Evolutionary conservation across 495 filamentous ascomycete species (phyloP).

Genomic region (Beverwykella pulmonaria): DNA sequence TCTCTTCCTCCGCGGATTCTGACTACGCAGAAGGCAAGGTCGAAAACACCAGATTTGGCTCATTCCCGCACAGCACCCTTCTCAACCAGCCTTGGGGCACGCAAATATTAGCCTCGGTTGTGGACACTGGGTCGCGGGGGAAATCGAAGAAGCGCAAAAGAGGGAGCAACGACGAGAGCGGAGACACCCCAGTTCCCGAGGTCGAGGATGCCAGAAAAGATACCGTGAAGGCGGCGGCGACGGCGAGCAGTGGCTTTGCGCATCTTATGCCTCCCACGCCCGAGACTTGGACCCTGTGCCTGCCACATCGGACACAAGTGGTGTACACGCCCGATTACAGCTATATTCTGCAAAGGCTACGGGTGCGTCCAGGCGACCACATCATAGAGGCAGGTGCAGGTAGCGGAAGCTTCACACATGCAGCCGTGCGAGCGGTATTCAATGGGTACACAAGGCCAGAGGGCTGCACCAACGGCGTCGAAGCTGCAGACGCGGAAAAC

Average conservation of each 20-base stretch:
- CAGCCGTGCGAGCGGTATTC: slow-evolving; percentile 83
- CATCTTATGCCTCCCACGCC: slow-evolving; percentile 90
- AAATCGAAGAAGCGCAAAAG: slow-evolving; percentile 55
- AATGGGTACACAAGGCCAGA: slow-evolving; percentile 65
- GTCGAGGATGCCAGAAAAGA: slow-evolving; percentile 40
- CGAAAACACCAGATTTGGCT: slow-evolving; percentile 90
- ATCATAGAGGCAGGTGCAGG: slow-evolving; percentile 94
- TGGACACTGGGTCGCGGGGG: slow-evolving; percentile 83
- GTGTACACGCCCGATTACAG: slow-evolving; percentile 98
- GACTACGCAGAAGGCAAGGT: slow-evolving; percentile 68
- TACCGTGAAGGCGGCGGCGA: slow-evolving; percentile 49
- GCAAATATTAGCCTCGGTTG: slow-evolving; percentile 84
- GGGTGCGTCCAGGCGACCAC: slow-evolving; percentile 74
- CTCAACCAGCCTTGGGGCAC: slow-evolving; percentile 83
- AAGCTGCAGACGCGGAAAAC: slow-evolving; percentile 14
- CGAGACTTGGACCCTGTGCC: slow-evolving; percentile 85
- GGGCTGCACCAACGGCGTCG: background rate
- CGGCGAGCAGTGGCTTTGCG: slow-evolving; percentile 79
- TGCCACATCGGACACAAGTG: slow-evolving; percentile 94
- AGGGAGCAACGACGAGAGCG: slow-evolving; percentile 44
- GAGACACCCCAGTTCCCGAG: slow-evolving; percentile 36
- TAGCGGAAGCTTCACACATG: slow-evolving; percentile 94
- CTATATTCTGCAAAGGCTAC: slow-evolving; percentile 86
- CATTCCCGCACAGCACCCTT: slow-evolving; percentile 89
- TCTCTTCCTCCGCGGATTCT: slow-evolving; percentile 45